Conservation (phyloP, 2,329 filamentous ascomycete genomes). For the Calonectria ilicicola region DNA sequence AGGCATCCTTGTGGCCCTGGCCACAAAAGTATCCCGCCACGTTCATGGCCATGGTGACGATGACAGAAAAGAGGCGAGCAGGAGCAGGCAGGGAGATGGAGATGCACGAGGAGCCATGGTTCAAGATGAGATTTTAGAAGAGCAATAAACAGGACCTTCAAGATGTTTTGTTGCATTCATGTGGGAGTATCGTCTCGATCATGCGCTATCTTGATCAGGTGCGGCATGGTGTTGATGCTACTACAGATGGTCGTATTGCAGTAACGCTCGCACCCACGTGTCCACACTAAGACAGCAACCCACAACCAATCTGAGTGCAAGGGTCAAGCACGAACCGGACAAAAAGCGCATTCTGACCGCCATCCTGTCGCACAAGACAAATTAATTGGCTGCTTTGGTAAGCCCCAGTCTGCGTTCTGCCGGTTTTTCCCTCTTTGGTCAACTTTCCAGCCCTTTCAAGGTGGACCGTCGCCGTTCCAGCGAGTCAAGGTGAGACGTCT, state of each 20-base stretch:
- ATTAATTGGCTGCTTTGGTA: neutral
- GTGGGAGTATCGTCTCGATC: constrained; percentile 16
- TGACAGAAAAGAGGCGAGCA: neutral
- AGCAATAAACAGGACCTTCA: neutral
- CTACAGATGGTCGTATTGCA: constrained; percentile 33
- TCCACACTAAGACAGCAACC: constrained; percentile 26
- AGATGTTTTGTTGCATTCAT: constrained; percentile 12
- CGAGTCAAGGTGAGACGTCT: neutral
- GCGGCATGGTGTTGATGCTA: constrained; percentile 16
- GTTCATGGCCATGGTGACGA: constrained; percentile 14
- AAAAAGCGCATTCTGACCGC: neutral
- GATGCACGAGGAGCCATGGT: neutral
- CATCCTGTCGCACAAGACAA: neutral
- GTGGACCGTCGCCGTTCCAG: neutral
- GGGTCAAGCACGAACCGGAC: constrained; percentile 29
- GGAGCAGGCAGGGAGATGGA: neutral
- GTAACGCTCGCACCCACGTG: constrained; percentile 32
- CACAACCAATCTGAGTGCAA: constrained; percentile 31
- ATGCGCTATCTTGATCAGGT: constrained; percentile 32
- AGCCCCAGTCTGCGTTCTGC: neutral
- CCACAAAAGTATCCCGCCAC: constrained; percentile 26
- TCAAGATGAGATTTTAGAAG: neutral
- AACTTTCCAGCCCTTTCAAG: neutral
- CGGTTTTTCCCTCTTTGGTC: neutral
- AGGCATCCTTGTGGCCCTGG: constrained; percentile 18